phyloP scores from a whole-genome alignment of 2,329 filamentous ascomycete species.

The Ascochyta lentis region DNA sequence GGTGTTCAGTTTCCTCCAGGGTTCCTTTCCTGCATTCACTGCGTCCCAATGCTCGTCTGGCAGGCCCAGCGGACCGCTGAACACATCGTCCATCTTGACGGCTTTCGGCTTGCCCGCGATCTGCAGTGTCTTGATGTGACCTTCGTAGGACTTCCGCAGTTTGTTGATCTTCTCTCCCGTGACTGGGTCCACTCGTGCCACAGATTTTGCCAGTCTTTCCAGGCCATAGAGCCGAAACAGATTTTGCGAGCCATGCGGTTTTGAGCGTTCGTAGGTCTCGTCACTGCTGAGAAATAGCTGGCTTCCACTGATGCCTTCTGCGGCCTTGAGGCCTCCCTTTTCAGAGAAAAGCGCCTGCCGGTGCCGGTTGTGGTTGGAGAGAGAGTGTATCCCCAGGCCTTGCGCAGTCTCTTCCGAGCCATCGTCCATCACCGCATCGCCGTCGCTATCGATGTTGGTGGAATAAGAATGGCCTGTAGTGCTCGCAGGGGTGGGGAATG shows the following conservation, averaged over 20 bases:
- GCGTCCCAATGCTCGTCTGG: constrained; percentile 52
- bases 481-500: constrained; percentile 50
- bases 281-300: constrained; percentile 47
- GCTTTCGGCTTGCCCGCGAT: constrained; percentile 59
- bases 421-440: constrained; percentile 53
- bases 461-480: constrained; percentile 43
- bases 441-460: constrained; percentile 49
- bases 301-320: constrained; percentile 38
- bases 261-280: constrained; percentile 52
- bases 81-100: constrained; percentile 48
- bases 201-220: constrained; percentile 62
- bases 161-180: constrained; percentile 72
- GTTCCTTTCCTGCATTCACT: constrained; percentile 49
- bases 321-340: constrained; percentile 37
- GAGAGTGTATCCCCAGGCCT: constrained; percentile 47
- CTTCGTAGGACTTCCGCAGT: constrained; percentile 64
- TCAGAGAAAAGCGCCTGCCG: constrained; percentile 31
- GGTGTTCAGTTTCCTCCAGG: constrained; percentile 40
- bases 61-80: constrained; percentile 45
- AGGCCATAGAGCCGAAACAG: constrained; percentile 66
- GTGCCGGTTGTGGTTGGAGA: constrained; percentile 57
- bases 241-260: constrained; percentile 65
- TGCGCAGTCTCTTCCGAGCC: constrained; percentile 36
- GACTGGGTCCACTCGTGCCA: constrained; percentile 64
- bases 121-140: constrained; percentile 58